Percentiles rank a stretch among this genome's conserved stretches.
Conservation (phyloP, 202 grass and related monocot genomes). For the Digitaria exilis region DNA sequence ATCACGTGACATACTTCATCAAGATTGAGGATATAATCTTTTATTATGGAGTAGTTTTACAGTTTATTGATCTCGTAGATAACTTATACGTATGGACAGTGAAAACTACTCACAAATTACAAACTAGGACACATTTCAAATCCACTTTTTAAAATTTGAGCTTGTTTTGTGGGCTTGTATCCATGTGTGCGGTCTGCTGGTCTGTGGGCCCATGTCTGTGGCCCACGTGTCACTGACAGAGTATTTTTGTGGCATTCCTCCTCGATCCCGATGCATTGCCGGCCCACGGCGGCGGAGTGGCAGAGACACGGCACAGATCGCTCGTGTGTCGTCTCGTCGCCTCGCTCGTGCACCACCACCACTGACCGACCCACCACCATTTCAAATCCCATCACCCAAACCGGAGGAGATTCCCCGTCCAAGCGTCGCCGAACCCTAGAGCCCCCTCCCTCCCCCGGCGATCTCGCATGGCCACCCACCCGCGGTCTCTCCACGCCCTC, state of each 20-base stretch:
- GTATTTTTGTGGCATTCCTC: background rate
- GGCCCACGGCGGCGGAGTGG: background rate
- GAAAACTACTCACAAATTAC: too few relatives aligned
- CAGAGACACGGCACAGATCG: background rate
- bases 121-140: too few relatives aligned
- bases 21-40: too few relatives aligned
- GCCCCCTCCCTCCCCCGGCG: background rate
- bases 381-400: conserved; percentile 42
- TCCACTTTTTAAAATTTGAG: too few relatives aligned
- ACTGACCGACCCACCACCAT: background rate
- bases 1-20: too few relatives aligned
- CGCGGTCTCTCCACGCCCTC: conserved; percentile 60
- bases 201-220: background rate
- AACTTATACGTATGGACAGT: too few relatives aligned
- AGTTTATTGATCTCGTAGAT: too few relatives aligned
- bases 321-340: background rate
- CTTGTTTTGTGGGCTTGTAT: too few relatives aligned
- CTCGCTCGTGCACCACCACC: conserved; percentile 1
- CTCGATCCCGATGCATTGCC: background rate
- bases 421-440: conserved; percentile 43
- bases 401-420: conserved; percentile 15
- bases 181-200: too few relatives aligned
- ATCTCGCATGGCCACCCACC: conserved; percentile 59
- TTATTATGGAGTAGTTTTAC: too few relatives aligned
- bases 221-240: background rate